Conservation (phyloP, 2,329 filamentous ascomycete genomes). For the Colletotrichum abscissum region DNA sequence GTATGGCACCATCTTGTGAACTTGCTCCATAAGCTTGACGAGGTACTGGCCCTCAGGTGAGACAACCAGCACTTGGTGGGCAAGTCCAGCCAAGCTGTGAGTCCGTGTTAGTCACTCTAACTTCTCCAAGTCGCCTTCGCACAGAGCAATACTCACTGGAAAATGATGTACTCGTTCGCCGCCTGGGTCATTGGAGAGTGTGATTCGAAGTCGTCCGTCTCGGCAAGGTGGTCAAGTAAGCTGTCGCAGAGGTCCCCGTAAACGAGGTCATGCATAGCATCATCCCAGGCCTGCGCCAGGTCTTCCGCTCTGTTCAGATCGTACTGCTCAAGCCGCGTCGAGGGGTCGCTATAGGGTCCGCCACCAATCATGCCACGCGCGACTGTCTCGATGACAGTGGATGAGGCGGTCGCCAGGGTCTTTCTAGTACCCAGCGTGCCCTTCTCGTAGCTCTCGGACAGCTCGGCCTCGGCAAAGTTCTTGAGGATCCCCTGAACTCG, state of each 20-base stretch:
- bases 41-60: constrained; percentile 82
- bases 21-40: constrained; percentile 75
- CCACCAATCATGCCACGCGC: constrained; percentile 75
- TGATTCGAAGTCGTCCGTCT: constrained; percentile 71
- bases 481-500: constrained; percentile 69
- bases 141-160: constrained; percentile 68
- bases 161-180: constrained; percentile 72
- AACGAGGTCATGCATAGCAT: constrained; percentile 73
- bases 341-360: constrained; percentile 47
- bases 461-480: constrained; percentile 72
- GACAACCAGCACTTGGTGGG: constrained; percentile 78
- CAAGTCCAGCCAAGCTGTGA: constrained; percentile 74
- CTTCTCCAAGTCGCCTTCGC: too few relatives aligned
- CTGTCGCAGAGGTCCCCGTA: constrained; percentile 76
- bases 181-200: constrained; percentile 72
- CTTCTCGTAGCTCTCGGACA: constrained; percentile 87
- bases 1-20: constrained; percentile 79
- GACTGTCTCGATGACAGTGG: constrained; percentile 76
- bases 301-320: constrained; percentile 69
- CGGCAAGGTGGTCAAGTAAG: constrained; percentile 69
- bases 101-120: neutral
- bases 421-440: constrained; percentile 79
- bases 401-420: constrained; percentile 78
- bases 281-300: constrained; percentile 72
- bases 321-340: constrained; percentile 55